Evolutionary conservation across 2,329 filamentous ascomycete genomes (phyloP).

Genomic region (Verticillium dahliae): DNA sequence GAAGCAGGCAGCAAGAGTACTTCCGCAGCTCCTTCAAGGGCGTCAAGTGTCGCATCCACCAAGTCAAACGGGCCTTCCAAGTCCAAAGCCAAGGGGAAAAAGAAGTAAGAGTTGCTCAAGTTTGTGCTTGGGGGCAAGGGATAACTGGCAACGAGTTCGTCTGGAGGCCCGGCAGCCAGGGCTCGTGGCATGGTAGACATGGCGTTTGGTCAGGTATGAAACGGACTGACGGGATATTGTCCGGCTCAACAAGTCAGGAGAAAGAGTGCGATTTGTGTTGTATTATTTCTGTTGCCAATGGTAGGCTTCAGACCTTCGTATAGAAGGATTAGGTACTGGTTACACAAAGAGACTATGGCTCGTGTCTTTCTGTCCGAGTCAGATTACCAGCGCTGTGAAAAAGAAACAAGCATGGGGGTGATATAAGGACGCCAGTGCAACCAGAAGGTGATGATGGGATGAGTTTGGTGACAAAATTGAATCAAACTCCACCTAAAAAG

Average conservation of each 20-base stretch:
- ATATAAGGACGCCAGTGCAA: no score
- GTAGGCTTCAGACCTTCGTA: no score
- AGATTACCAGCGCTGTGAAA: no score
- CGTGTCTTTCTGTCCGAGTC: no score
- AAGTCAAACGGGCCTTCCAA: slow-evolving; percentile 40
- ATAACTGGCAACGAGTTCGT: not conserved
- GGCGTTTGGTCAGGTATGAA: not conserved
- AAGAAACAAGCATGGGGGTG: no score
- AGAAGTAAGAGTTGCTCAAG: slow-evolving; percentile 33
- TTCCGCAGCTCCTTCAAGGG: slow-evolving; percentile 73
- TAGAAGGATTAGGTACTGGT: no score
- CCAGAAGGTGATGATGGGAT: no score
- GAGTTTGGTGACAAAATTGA: not conserved
- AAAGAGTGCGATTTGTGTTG: not conserved
- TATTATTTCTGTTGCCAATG: not conserved
- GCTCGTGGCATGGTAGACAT: not conserved
- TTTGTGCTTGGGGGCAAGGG: not conserved
- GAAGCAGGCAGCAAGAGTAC: slow-evolving; percentile 62
- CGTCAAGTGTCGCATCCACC: slow-evolving; percentile 80
- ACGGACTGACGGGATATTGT: not conserved
- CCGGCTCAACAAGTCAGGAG: not conserved
- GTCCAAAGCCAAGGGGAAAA: slow-evolving; percentile 43
- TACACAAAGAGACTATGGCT: no score
- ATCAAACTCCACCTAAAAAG: not conserved
- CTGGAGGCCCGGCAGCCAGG: not conserved